Percentiles rank a stretch among this genome's conserved stretches.
phyloP scores from a whole-genome alignment of 1,284 basidiomycete species.

The Lignosus rhinocerotis region DNA sequence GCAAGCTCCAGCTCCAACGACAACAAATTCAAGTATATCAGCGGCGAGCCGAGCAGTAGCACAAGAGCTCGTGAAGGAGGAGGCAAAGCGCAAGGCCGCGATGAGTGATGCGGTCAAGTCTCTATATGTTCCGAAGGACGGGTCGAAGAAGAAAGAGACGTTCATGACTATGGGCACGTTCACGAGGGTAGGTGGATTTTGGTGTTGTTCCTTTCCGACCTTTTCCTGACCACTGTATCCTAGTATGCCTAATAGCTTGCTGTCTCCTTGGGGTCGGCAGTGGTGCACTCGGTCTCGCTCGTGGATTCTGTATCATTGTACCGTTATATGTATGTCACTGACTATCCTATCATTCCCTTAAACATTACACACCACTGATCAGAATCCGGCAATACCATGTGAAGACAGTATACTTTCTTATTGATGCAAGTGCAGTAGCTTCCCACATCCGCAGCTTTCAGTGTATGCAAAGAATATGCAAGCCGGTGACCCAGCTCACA shows the following conservation, averaged over 20 bases:
- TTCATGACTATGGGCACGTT: conserved; percentile 85
- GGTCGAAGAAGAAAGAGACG: conserved; percentile 64
- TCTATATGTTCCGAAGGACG: conserved; percentile 57
- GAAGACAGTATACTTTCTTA: too few relatives aligned
- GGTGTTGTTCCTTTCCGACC: background rate
- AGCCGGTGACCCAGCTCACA: too few relatives aligned
- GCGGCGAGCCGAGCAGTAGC: conserved; percentile 62
- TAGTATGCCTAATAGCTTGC: conserved; percentile 5
- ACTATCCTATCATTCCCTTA: too few relatives aligned
- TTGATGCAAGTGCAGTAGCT: too few relatives aligned
- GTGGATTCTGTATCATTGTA: background rate
- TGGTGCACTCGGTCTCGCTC: background rate
- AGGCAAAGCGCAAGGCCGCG: conserved; percentile 69
- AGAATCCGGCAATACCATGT: too few relatives aligned
- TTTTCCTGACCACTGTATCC: background rate
- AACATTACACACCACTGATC: too few relatives aligned
- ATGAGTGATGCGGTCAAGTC: conserved; percentile 80
- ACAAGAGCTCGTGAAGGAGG: conserved; percentile 66
- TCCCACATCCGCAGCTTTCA: too few relatives aligned
- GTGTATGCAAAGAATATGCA: too few relatives aligned
- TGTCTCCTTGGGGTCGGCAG: background rate
- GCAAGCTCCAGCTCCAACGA: conserved; percentile 41
- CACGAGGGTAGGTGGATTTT: conserved; percentile 61
- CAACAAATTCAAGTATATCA: conserved; percentile 54
- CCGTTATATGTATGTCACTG: background rate